Evolutionary conservation across 2,329 filamentous ascomycete genomes (phyloP), one percentile per base, ranked within the genome.

Genomic region (Cyanodermella asteris): DNA sequence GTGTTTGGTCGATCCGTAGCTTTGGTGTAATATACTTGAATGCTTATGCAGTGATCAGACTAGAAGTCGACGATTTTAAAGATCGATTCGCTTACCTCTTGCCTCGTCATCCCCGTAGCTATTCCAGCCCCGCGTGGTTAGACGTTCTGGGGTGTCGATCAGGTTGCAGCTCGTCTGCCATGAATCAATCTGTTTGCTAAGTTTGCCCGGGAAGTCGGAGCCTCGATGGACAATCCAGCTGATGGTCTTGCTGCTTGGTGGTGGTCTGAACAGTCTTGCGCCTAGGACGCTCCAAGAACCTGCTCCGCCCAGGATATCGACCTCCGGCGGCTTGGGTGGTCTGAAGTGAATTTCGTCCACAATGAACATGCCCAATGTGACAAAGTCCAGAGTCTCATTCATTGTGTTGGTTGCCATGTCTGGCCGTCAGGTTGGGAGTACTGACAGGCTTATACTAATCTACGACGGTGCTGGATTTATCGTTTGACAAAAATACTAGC

Each of bases 261-360:
- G 51, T 3, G 78, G 76, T 4, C 80, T 84, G 44, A 91, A 74
- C 24, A 97, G 58, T 16, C 87, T 75, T 11, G 87, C 87, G 12
- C 87, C 87, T 5, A 94, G 56, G 6, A 81, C 80, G 6, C 76
- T 72, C 46, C 77, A 94, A 3, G 81, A 65, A 14, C 82, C 87
- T 15, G 75, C 87, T 13, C 87, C 87, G 26, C 87, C 87, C n/a
- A 87, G 58, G 12, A 93, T 63, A 41, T 84, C 62, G 38, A 63
- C 65, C 19, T 74, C 72, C 8, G 72, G 59, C 4, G 72, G 63
- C 28, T 53, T 69, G 20, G 73, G 67, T 3, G 72, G 70, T 16
- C 65, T 57, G 40, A 80, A 91, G 38, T 93, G 75, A 39, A 94
- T 94, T 31, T 93, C 78, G 55, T 94, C 82, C 84, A 76, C 66